Evolutionary conservation across 2,329 filamentous ascomycete genomes (phyloP).

Genomic region (Fusarium xylarioides): DNA sequence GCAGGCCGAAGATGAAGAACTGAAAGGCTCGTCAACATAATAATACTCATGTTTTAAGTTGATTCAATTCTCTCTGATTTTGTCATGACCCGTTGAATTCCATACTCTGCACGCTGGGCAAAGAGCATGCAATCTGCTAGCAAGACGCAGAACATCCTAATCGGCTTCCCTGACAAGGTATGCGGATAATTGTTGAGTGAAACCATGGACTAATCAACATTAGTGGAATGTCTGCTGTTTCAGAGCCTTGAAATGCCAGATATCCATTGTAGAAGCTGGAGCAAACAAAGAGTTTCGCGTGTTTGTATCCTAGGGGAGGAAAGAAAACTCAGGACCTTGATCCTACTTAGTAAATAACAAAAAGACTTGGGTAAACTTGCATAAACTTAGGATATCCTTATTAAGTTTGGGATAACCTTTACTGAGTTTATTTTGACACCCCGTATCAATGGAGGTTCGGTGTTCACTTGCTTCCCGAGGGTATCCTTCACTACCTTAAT

Average conservation of each 20-base stretch:
- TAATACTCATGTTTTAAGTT: background rate
- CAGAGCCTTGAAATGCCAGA: background rate
- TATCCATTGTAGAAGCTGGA: background rate
- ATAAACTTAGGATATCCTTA: too few relatives aligned
- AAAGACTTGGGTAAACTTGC: too few relatives aligned
- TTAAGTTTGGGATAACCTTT: too few relatives aligned
- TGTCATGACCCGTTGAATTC: background rate
- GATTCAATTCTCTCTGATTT: background rate
- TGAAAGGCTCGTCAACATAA: conserved; percentile 11
- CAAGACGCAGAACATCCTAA: conserved; percentile 4
- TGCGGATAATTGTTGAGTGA: background rate
- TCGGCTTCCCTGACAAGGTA: background rate
- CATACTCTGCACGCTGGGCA: background rate
- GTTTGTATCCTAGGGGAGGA: background rate
- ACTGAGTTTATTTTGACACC: too few relatives aligned
- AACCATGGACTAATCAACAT: background rate
- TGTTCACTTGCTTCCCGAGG: too few relatives aligned
- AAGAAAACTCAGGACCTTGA: too few relatives aligned
- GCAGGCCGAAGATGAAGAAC: conserved; percentile 14
- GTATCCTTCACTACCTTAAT: background rate
- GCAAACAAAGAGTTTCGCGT: background rate
- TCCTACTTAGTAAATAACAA: too few relatives aligned
- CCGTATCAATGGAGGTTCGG: too few relatives aligned
- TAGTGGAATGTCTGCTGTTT: background rate
- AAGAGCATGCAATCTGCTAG: conserved; percentile 1